phyloP scores from a whole-genome alignment of 108 stramenopile genomes.

The Cylindrotheca fusiformis region DNA sequence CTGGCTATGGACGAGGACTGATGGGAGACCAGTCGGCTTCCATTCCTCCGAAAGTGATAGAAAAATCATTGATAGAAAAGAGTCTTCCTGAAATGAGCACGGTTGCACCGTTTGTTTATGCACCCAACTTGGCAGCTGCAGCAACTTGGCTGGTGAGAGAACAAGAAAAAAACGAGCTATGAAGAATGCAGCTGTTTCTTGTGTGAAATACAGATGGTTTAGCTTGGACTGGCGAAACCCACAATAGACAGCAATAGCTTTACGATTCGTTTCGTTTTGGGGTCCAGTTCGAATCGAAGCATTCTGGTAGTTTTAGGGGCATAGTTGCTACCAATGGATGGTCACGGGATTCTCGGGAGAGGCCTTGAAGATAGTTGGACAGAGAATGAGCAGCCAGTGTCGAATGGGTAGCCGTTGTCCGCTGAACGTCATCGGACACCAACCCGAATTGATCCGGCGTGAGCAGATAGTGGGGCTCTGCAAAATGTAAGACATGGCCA shows the following conservation, averaged over 20 bases:
- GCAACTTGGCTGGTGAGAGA: neutral
- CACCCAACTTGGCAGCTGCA: neutral
- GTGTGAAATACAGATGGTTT: no score
- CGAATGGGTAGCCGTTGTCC: constrained; percentile 14
- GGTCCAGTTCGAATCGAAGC: no score
- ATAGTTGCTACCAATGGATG: constrained; percentile 6
- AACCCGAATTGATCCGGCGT: constrained; percentile 17
- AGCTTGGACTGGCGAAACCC: no score
- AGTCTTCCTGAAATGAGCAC: neutral
- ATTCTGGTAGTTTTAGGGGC: neutral
- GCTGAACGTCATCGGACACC: neutral
- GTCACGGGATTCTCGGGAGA: constrained; percentile 26
- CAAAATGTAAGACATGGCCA: constrained; percentile 17
- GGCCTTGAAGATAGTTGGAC: constrained; percentile 31
- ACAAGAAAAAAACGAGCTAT: no score
- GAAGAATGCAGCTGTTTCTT: no score
- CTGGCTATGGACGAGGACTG: constrained; percentile 25
- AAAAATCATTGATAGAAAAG: neutral
- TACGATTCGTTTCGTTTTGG: no score
- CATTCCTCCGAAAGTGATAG: neutral
- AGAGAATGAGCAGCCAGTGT: constrained; percentile 29
- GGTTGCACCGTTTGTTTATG: neutral
- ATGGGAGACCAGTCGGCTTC: constrained; percentile 9
- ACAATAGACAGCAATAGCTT: no score
- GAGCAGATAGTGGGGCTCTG: constrained; percentile 28